These are phyloP conservation scores for Penicillium brasilianum DNA, from an alignment of 2,329 filamentous ascomycete genomes.

Conservation along the genomic window DNA sequence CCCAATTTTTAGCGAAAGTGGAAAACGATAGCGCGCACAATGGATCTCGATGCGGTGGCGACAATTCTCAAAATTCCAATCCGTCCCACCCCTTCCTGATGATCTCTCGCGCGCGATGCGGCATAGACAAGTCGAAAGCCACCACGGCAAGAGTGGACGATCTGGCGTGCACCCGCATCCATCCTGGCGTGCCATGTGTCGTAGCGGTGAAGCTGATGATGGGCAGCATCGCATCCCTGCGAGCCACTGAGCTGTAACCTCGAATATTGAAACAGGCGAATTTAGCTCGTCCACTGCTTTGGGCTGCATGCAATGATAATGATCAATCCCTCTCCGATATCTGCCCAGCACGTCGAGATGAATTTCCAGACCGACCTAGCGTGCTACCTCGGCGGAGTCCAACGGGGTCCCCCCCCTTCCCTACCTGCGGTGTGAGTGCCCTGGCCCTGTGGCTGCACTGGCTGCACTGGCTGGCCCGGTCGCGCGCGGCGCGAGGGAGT, in stretches of 20 bases:
- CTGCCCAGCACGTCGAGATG: slow-evolving; percentile 4
- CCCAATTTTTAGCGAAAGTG: slow-evolving; percentile 31
- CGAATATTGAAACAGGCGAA: not conserved
- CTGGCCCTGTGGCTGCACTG: not conserved
- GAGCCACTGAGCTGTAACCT: not conserved
- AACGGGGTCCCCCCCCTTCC: not conserved
- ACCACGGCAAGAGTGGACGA: slow-evolving; percentile 3
- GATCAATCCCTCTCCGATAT: slow-evolving; percentile 30
- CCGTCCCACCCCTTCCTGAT: not conserved
- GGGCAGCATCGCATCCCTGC: slow-evolving; percentile 1
- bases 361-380: slow-evolving; percentile 31
- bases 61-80: slow-evolving; percentile 6
- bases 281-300: not conserved
- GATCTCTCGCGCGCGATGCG: not conserved
- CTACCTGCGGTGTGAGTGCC: not conserved
- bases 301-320: not conserved
- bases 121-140: not conserved
- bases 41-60: slow-evolving; percentile 7
- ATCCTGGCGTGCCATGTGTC: slow-evolving; percentile 15
- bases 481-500: slow-evolving; percentile 12
- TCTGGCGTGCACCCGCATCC: not conserved
- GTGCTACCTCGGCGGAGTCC: slow-evolving; percentile 11
- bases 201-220: slow-evolving; percentile 29
- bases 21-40: slow-evolving; percentile 33
- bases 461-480: not conserved